These are phyloP conservation scores for Aspergillus intermedius DNA, from an alignment of 2,329 filamentous ascomycete genomes.

Conservation along the genomic window DNA sequence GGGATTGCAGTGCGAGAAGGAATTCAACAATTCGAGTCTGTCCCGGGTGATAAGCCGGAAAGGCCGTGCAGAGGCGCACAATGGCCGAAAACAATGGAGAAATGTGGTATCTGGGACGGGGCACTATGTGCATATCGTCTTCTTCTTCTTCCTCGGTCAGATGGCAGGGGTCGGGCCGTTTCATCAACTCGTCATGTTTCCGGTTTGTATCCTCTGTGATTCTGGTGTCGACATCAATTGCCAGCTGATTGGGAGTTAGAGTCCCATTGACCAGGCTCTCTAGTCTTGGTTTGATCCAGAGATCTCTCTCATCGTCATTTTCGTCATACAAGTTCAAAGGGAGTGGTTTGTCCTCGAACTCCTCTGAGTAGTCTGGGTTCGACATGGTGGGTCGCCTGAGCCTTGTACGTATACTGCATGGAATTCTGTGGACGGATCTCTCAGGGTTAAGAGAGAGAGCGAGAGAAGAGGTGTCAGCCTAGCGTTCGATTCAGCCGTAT, in stretches of 20 bases:
- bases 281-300: slow-evolving; percentile 1
- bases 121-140: not conserved
- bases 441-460: not conserved
- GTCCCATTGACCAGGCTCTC: not conserved
- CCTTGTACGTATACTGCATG: not conserved
- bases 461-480: not conserved
- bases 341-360: not conserved
- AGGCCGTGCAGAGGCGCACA: not conserved
- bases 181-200: not conserved
- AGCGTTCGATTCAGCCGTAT: not conserved
- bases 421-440: not conserved
- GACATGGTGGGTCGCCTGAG: not conserved
- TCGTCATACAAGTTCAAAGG: not conserved
- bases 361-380: not conserved
- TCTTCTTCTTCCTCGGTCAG: not conserved
- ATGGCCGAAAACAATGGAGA: not conserved
- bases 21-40: not conserved
- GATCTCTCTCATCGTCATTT: not conserved
- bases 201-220: not conserved
- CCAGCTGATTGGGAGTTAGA: not conserved
- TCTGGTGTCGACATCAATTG: not conserved
- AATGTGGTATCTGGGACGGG: not conserved
- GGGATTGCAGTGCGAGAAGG: not conserved
- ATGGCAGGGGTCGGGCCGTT: not conserved
- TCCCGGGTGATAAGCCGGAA: not conserved